Evolutionary conservation across 495 filamentous ascomycete genomes (phyloP).

Genomic region (Hypoxylon lienhwacheense): DNA sequence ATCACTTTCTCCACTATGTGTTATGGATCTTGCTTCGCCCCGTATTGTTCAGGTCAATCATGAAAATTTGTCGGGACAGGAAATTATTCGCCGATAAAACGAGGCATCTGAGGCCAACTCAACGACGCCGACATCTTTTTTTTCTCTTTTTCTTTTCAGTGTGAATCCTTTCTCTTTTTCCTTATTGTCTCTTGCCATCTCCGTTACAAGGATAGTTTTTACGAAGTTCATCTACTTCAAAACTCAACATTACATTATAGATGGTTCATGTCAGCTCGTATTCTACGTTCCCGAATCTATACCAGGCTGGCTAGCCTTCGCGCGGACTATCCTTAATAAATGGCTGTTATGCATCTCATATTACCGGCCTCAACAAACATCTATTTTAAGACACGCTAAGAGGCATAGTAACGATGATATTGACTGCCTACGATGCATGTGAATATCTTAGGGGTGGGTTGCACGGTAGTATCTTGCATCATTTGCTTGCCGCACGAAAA

Average conservation of each 20-base stretch:
- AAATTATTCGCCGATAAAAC: conserved; percentile 28
- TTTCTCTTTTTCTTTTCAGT: background rate
- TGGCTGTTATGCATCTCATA: background rate
- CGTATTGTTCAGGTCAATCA: conserved; percentile 7
- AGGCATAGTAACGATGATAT: conserved; percentile 1
- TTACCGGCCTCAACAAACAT: conserved; percentile 1
- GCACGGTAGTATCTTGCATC: conserved; percentile 20
- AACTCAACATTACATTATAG: conserved; percentile 13
- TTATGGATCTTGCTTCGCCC: conserved; percentile 7
- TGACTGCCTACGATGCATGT: conserved; percentile 3
- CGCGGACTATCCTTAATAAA: conserved; percentile 3
- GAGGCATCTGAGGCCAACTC: conserved; percentile 15
- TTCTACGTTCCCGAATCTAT: conserved; percentile 11
- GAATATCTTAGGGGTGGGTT: conserved; percentile 14
- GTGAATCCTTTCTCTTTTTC: no score
- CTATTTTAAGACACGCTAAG: conserved; percentile 26
- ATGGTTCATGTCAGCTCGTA: conserved; percentile 24
- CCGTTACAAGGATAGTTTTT: conserved; percentile 8
- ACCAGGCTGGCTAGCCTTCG: no score
- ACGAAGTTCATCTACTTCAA: background rate
- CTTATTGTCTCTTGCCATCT: no score
- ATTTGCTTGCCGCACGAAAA: conserved; percentile 15
- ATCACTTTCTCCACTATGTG: conserved; percentile 2
- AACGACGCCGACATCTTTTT: conserved; percentile 1
- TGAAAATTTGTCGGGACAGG: conserved; percentile 11